These are phyloP conservation scores for Xenosphaeropsis pyriputrescens DNA, from an alignment of 2,329 filamentous ascomycete genomes.

Conservation along the genomic window DNA sequence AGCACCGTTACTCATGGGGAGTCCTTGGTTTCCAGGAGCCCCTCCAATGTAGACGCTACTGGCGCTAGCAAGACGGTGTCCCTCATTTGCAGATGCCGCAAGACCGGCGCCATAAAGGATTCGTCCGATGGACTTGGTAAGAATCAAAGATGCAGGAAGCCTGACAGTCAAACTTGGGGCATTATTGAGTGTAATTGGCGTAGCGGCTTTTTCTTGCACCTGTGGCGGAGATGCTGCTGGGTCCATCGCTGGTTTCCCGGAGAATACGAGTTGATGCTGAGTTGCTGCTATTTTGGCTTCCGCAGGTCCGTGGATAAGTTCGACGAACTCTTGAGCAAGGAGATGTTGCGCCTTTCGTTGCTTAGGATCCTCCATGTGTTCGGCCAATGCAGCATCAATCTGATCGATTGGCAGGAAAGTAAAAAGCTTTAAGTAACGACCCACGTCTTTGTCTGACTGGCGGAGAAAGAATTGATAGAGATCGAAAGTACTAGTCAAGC, in stretches of 20 bases:
- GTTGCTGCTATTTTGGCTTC: slow-evolving; percentile 47
- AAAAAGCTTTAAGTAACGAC: slow-evolving; percentile 72
- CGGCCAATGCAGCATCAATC: slow-evolving; percentile 53
- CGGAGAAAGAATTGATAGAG: slow-evolving; percentile 85
- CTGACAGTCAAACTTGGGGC: slow-evolving; percentile 37
- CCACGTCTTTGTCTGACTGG: slow-evolving; percentile 67
- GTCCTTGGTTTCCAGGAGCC: slow-evolving; percentile 25
- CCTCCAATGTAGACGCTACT: slow-evolving; percentile 48
- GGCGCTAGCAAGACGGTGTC: slow-evolving; percentile 36
- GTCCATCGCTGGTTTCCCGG: neutral
- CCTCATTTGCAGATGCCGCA: slow-evolving; percentile 38
- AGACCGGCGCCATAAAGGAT: slow-evolving; percentile 48
- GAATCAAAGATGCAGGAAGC: slow-evolving; percentile 41
- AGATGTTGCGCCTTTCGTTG: slow-evolving; percentile 69
- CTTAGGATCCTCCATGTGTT: slow-evolving; percentile 53
- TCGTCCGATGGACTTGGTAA: slow-evolving; percentile 36
- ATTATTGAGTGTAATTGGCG: slow-evolving; percentile 24
- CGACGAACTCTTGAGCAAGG: slow-evolving; percentile 69
- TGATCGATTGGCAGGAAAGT: slow-evolving; percentile 65
- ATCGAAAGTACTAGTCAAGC: slow-evolving; percentile 70
- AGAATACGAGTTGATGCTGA: slow-evolving; percentile 35
- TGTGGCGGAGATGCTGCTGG: neutral
- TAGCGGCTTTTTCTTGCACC: neutral
- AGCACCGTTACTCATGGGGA: slow-evolving; percentile 30
- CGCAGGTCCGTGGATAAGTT: slow-evolving; percentile 58